Conservation (phyloP, 176 grass and related monocot genomes). For the Musa acuminata region DNA sequence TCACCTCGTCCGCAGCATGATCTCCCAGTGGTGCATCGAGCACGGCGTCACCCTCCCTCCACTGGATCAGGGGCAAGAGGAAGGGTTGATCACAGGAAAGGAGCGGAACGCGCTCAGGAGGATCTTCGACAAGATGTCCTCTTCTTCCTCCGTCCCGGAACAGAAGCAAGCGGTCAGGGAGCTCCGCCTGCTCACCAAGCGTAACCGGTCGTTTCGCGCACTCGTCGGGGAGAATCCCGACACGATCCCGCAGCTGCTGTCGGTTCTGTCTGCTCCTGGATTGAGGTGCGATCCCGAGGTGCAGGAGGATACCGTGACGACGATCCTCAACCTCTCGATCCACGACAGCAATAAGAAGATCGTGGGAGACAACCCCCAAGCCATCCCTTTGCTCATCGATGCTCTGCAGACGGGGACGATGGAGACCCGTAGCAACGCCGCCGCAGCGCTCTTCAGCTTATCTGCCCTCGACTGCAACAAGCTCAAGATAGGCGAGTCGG, state of each 20-base stretch:
- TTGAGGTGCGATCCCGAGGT: slow-evolving; percentile 53
- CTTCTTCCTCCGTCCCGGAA: slow-evolving; percentile 26
- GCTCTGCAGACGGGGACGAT: slow-evolving; percentile 50
- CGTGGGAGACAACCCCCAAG: slow-evolving; percentile 53
- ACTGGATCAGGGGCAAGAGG: slow-evolving; percentile 24
- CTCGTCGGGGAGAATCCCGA: slow-evolving; percentile 58
- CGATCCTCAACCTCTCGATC: slow-evolving; percentile 78
- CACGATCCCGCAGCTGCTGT: slow-evolving; percentile 49
- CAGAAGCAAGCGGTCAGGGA: slow-evolving; percentile 56
- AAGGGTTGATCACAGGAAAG: slow-evolving; percentile 32
- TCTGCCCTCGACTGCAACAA: slow-evolving; percentile 78
- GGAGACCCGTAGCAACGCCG: slow-evolving; percentile 63
- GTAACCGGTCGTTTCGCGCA: slow-evolving; percentile 53
- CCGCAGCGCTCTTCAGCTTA: slow-evolving; percentile 70
- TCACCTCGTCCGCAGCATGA: slow-evolving; percentile 46
- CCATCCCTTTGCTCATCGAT: slow-evolving; percentile 50
- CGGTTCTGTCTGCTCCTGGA: slow-evolving; percentile 33
- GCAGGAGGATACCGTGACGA: slow-evolving; percentile 63
- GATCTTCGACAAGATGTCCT: slow-evolving; percentile 58
- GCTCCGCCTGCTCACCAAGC: slow-evolving; percentile 55
- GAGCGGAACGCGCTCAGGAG: slow-evolving; percentile 36
- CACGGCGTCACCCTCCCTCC: slow-evolving; percentile 36
- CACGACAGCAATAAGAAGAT: slow-evolving; percentile 81
- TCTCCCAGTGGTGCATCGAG: slow-evolving; percentile 57
- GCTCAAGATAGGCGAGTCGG: slow-evolving; percentile 47